Conservation (phyloP, 371 early-diverging fungal species). For the Mucor racemosus region DNA sequence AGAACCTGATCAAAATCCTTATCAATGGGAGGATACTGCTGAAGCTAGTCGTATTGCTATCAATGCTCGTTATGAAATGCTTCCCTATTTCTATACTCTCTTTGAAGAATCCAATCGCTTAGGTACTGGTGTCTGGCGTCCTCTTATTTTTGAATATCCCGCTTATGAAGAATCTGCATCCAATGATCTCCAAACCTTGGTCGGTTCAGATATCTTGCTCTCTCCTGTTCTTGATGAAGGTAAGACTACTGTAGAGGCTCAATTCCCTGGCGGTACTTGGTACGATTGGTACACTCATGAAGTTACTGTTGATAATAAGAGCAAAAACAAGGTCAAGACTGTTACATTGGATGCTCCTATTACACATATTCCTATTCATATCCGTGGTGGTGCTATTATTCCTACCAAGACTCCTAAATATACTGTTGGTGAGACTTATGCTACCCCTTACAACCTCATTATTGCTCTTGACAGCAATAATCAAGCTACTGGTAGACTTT, state of each 20-base stretch:
- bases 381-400: slow-evolving; percentile 54
- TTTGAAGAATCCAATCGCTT: slow-evolving; percentile 59
- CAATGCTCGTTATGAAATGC: slow-evolving; percentile 61
- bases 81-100: slow-evolving; percentile 73
- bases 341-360: slow-evolving; percentile 48
- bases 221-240: slow-evolving; percentile 58
- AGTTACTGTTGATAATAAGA: slow-evolving; percentile 14
- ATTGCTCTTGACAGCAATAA: slow-evolving; percentile 54
- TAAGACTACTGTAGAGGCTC: slow-evolving; percentile 48
- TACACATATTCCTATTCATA: slow-evolving; percentile 51
- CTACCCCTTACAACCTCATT: slow-evolving; percentile 48
- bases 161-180: slow-evolving; percentile 19
- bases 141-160: slow-evolving; percentile 47
- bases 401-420: slow-evolving; percentile 54
- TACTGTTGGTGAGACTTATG: slow-evolving; percentile 52
- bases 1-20: slow-evolving; percentile 60
- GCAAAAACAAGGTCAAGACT: slow-evolving; percentile 9
- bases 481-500: slow-evolving; percentile 53
- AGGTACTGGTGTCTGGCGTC: slow-evolving; percentile 52
- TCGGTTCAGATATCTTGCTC: slow-evolving; percentile 57
- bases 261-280: slow-evolving; percentile 64
- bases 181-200: slow-evolving; percentile 38
- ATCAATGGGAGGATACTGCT: slow-evolving; percentile 51
- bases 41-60: slow-evolving; percentile 58
- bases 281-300: slow-evolving; percentile 53